Evolutionary conservation across 352 stramenopile genomes (phyloP), one percentile per base, ranked within the genome.

Genomic region (Pythium insidiosum): DNA sequence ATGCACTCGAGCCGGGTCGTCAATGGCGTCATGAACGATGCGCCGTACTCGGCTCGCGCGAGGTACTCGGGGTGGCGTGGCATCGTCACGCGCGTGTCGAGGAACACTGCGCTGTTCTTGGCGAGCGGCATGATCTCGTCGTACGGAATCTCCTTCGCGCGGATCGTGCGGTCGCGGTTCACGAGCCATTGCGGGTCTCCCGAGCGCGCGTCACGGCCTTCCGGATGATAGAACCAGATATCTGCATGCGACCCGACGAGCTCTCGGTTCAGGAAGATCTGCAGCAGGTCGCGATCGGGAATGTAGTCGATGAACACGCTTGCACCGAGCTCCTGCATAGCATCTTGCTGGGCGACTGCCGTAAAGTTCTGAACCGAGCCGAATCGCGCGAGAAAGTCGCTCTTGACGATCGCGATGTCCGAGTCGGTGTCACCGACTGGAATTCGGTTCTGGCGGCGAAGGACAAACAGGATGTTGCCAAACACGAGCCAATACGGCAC

Each of bases 361-460:
- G 77, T 76, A 39, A 89, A 86, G 34, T 76, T 81, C 11, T 50
- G 43, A 13, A 88, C 57, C n/a, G 57, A 66, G 13, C 38, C 30
- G 35, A 85, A 89, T 11, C 47, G 53, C 22, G 58, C 43, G 26
- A 84, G 50, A 34, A 89, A 83, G 31, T 49, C 57, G 23, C 37
- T 48, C 53, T 89, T 86, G 16, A 76, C 42, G 16, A 89, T 58
- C n/a, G 65, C 68, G 43, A 89, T 71, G 55, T 88, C 77, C 51
- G 77, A 85, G 63, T 89, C 74, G 10, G 77, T 88, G 59, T 89
- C 77, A 26, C 73, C 74, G 41, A 73, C 70, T 9, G 77, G 77
- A 43, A 89, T 88, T 29, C 63, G 61, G 5, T 49, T 56, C 36
- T 84, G 38, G n/a, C 62, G 60, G 31, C 77, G 70, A 51, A 89